Percentiles rank a stretch among this genome's conserved stretches.
These are phyloP conservation scores for Eimeria acervulina DNA, from an alignment of 169 alveolate genomes.

Conservation along the genomic window DNA sequence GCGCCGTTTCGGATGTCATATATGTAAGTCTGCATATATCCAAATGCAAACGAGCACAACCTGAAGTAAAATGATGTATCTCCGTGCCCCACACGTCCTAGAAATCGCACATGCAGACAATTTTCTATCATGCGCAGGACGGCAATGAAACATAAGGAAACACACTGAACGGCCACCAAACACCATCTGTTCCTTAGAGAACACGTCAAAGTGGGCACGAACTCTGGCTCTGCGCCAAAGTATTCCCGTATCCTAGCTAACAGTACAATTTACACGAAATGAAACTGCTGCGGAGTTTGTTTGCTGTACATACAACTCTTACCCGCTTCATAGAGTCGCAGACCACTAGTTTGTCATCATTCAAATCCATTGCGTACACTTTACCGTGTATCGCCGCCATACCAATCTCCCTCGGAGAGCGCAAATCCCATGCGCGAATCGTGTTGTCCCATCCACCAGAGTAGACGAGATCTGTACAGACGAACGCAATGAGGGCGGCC, in stretches of 20 bases:
- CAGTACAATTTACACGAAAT: not conserved
- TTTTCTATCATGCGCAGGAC: not conserved
- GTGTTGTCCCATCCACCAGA: conserved; percentile 84
- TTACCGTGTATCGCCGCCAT: conserved; percentile 78
- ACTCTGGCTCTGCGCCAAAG: not conserved
- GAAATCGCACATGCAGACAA: not conserved
- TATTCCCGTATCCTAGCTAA: not conserved
- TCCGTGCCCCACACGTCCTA: not conserved
- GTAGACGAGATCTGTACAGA: conserved; percentile 75
- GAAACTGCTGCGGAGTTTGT: not conserved
- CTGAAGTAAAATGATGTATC: no score
- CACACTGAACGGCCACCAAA: not conserved
- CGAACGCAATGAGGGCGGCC: not conserved
- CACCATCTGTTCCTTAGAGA: not conserved
- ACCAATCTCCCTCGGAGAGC: conserved; percentile 73
- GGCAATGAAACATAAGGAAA: not conserved
- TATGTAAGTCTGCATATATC: conserved; percentile 78
- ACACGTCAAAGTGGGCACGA: not conserved
- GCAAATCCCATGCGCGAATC: conserved; percentile 83
- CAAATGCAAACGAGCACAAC: not conserved
- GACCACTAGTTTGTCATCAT: conserved; percentile 71
- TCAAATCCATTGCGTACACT: conserved; percentile 82
- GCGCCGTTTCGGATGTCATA: conserved; percentile 82
- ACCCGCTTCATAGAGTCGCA: conserved; percentile 84
- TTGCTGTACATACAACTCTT: not conserved